These are phyloP conservation scores for Astrocystis sublimbata DNA, from an alignment of 495 filamentous ascomycete species.

Conservation along the genomic window DNA sequence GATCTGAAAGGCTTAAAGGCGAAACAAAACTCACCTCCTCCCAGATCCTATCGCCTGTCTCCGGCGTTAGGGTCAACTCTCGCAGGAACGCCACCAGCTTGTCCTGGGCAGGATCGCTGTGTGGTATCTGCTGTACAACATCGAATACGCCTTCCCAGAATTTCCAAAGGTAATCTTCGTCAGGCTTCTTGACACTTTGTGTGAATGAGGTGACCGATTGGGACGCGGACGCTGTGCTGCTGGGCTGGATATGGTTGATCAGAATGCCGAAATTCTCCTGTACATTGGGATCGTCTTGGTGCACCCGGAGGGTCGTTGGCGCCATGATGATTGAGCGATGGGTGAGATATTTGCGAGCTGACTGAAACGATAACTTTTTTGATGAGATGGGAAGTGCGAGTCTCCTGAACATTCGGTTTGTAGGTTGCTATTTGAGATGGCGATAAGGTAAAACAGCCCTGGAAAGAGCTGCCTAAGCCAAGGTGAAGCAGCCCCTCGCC, in stretches of 20 bases:
- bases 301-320: background rate
- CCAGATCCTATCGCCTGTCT: conserved; percentile 25
- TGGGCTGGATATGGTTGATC: conserved; percentile 20
- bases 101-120: conserved; percentile 24
- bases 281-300: background rate
- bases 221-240: conserved; percentile 7
- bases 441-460: too few relatives aligned
- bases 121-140: conserved; percentile 26
- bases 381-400: background rate
- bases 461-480: background rate
- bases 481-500: background rate
- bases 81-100: conserved; percentile 25
- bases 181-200: conserved; percentile 9
- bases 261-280: conserved; percentile 33
- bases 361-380: background rate
- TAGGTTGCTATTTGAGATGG: background rate
- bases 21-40: conserved; percentile 22
- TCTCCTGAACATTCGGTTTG: background rate
- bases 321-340: background rate
- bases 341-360: background rate
- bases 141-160: conserved; percentile 25
- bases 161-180: conserved; percentile 25
- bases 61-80: conserved; percentile 24
- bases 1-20: background rate
- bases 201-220: conserved; percentile 21